Conservation (phyloP, 352 stramenopile species). For the Phytophthora pisi region DNA sequence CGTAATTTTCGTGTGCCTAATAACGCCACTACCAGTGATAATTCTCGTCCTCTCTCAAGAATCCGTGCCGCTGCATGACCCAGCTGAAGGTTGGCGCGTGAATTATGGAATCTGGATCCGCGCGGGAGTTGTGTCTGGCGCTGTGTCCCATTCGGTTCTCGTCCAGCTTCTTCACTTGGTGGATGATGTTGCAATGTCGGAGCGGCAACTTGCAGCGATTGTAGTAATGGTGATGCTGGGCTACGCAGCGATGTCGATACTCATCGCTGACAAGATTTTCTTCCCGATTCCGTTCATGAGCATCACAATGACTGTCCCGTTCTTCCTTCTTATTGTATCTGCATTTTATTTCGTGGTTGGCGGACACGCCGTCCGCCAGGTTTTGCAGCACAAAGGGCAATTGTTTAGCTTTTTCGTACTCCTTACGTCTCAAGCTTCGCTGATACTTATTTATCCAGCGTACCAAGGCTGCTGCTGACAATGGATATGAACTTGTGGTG, state of each 20-base stretch:
- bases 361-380: background rate
- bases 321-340: background rate
- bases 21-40: conserved; percentile 22
- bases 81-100: conserved; percentile 3
- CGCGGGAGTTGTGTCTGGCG: background rate
- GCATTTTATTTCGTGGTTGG: conserved; percentile 7
- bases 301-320: conserved; percentile 4
- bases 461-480: conserved; percentile 15
- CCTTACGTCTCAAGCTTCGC: background rate
- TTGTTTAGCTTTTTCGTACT: conserved; percentile 10
- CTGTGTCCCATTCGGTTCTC: background rate
- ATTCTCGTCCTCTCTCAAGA: background rate
- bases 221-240: background rate
- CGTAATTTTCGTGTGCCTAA: conserved; percentile 14
- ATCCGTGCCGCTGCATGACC: conserved; percentile 5
- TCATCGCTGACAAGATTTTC: background rate
- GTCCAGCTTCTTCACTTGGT: conserved; percentile 15
- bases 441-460: conserved; percentile 21
- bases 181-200: conserved; percentile 5
- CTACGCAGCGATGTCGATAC: background rate
- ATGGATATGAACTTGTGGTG: conserved; percentile 10
- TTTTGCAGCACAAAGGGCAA: conserved; percentile 7
- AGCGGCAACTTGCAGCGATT: conserved; percentile 6
- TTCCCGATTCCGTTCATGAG: conserved; percentile 32
- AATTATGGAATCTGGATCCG: conserved; percentile 14